Base-by-base conservation (phyloP, 441 rosid genomes). In the Bocquillonia castaneifolia region DNA sequence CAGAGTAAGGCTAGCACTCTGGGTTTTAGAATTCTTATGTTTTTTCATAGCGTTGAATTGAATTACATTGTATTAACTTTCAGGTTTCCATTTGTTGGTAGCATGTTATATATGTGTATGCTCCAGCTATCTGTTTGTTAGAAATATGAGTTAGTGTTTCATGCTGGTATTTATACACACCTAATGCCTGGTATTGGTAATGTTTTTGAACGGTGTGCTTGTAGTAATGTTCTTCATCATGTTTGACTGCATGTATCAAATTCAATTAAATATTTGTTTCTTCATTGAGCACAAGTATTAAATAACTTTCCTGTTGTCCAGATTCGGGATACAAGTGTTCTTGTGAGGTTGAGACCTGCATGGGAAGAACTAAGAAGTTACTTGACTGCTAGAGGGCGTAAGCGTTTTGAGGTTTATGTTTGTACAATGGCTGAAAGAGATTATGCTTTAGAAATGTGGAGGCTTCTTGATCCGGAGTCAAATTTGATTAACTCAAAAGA, bases 351-450 rank as follows among this genome's bases (percentile, higher is more conserved):
- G 83, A 90, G 99, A 75, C 93, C 98, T 80, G 94, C 98, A 36
- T 93, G 98, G 98, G 99, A 96, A 77, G 99, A 96, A 68, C 84
- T 96, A 36, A 76, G 97, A 68, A 86, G 88, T 78, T 96, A 96
- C 81, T 78, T 96, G 87, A 91, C 88, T 61, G 98, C 98, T 65
- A 90, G 84, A 81, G 97, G 91, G 66, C 97, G 99, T 59, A 96
- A 93, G 84, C 93, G 99, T 47, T 96, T 96, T 81, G 97, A 93
- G 80, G 98, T 96, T 76, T 96, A 89, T 85, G 99, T 91, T 77
- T 96, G 99, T 86, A 96, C 99, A 12, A 96, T 96, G 99, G 98
- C 99, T 73, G 98, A 96, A 81, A 84, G 92, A 81, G 96, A 93
- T 77, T 96, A 96, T 77, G 98, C 98, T 52, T 79, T 89, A 66